phyloP scores from a whole-genome alignment of 164 flowering plant genomes.

The Chimonanthus salicifolius region DNA sequence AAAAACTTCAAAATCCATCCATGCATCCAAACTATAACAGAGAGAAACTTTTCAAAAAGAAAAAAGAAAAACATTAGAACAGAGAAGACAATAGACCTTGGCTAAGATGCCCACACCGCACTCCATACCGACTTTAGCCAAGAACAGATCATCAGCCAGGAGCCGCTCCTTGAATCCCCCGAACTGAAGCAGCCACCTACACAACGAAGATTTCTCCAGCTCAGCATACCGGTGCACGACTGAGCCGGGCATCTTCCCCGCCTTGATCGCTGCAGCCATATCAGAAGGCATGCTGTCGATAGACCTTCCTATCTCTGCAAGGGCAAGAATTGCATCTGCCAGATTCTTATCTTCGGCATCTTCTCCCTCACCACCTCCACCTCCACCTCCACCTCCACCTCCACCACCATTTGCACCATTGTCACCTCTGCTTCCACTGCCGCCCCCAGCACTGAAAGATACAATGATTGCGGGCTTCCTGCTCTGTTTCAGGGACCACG shows the following conservation, averaged over 20 bases:
- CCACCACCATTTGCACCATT: conserved; percentile 9
- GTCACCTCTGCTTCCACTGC: neutral
- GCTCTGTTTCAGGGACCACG: too few relatives aligned
- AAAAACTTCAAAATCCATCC: neutral
- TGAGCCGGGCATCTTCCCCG: conserved; percentile 51
- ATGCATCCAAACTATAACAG: neutral
- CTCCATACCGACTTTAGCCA: conserved; percentile 50
- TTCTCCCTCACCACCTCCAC: conserved; percentile 27
- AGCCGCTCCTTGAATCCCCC: conserved; percentile 56
- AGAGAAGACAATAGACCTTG: conserved; percentile 27
- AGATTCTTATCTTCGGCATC: conserved; percentile 43
- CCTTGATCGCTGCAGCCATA: conserved; percentile 61
- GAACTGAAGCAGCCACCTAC: conserved; percentile 46
- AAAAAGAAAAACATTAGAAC: neutral
- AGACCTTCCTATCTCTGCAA: conserved; percentile 48
- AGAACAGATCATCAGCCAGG: conserved; percentile 59
- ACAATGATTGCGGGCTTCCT: neutral
- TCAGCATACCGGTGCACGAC: conserved; percentile 47
- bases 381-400: conserved; percentile 24
- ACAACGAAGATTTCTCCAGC: conserved; percentile 41
- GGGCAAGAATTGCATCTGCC: conserved; percentile 43
- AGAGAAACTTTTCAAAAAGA: neutral
- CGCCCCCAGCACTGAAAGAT: neutral
- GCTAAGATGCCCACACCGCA: conserved; percentile 59
- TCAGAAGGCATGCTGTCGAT: conserved; percentile 64